phyloP scores from a whole-genome alignment of 768 basidiomycete species.

The Chalciporus pseudorubinellus region DNA sequence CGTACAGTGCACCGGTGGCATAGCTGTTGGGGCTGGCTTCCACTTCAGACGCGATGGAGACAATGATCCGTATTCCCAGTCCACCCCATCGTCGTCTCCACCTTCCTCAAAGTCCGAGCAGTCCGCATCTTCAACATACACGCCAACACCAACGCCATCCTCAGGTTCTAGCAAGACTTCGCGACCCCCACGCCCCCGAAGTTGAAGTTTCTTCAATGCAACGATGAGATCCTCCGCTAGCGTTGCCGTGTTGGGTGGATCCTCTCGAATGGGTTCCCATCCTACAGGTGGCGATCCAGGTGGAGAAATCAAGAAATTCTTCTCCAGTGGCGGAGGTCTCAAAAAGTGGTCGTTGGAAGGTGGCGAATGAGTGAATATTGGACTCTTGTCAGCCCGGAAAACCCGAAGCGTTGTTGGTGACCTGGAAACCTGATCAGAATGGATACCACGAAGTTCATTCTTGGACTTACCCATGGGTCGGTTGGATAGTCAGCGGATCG shows the following conservation, averaged over 20 bases:
- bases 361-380: slow-evolving; percentile 43
- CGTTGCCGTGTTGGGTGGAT: slow-evolving; percentile 80
- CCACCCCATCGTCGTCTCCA: slow-evolving; percentile 28
- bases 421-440: slow-evolving; percentile 34
- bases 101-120: slow-evolving; percentile 29
- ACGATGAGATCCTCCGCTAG: slow-evolving; percentile 85
- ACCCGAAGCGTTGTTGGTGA: slow-evolving; percentile 55
- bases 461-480: slow-evolving; percentile 47
- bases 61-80: slow-evolving; percentile 60
- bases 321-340: slow-evolving; percentile 74
- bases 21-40: slow-evolving; percentile 50
- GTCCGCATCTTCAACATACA: slow-evolving; percentile 77
- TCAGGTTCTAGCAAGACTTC: slow-evolving; percentile 68
- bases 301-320: slow-evolving; percentile 97
- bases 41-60: slow-evolving; percentile 51
- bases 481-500: slow-evolving; percentile 62
- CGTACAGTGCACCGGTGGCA: slow-evolving; percentile 47
- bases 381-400: slow-evolving; percentile 72
- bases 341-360: slow-evolving; percentile 39
- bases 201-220: slow-evolving; percentile 71
- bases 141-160: slow-evolving; percentile 70
- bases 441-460: slow-evolving; percentile 6
- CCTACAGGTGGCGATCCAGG: slow-evolving; percentile 97
- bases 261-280: slow-evolving; percentile 91
- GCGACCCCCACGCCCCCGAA: slow-evolving; percentile 41